Evolutionary conservation across 202 grass and related monocot genomes (phyloP).

Genomic region (Carex arenaria): DNA sequence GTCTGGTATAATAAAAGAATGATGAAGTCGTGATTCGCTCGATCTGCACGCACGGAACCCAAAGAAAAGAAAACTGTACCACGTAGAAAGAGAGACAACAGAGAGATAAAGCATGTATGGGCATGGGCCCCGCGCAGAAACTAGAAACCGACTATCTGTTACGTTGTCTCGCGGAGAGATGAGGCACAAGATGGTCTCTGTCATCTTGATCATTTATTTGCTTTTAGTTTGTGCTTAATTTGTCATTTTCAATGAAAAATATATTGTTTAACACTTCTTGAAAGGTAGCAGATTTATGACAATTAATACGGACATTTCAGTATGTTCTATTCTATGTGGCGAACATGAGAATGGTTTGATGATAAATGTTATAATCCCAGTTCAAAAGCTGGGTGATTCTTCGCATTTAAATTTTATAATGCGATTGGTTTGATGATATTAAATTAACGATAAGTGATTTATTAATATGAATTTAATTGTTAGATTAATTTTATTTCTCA

Average conservation of each 20-base stretch:
- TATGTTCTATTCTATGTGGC: background rate
- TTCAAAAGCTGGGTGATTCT: background rate
- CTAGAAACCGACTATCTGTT: slow-evolving; percentile 1
- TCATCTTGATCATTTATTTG: background rate
- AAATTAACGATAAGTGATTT: too few species aligned
- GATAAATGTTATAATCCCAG: background rate
- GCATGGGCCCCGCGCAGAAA: background rate
- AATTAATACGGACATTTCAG: background rate
- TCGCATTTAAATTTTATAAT: too few species aligned
- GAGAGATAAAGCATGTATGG: background rate
- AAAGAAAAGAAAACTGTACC: background rate
- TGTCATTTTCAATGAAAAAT: background rate
- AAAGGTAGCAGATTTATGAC: background rate
- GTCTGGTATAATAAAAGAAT: background rate
- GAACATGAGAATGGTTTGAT: background rate
- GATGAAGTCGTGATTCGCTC: background rate
- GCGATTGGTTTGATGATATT: background rate
- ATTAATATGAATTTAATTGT: too few species aligned
- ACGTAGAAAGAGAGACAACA: background rate
- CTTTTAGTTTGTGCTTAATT: background rate
- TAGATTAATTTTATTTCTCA: too few species aligned
- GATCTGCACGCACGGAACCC: background rate
- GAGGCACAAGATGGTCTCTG: too few species aligned
- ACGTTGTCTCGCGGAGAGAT: slow-evolving; percentile 1
- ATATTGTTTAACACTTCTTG: background rate